A percentile compares a stretch with the other conserved stretches of the same genome.
These are phyloP conservation scores for Jatropha podagrica DNA, from an alignment of 441 rosid species.

Conservation along the genomic window DNA sequence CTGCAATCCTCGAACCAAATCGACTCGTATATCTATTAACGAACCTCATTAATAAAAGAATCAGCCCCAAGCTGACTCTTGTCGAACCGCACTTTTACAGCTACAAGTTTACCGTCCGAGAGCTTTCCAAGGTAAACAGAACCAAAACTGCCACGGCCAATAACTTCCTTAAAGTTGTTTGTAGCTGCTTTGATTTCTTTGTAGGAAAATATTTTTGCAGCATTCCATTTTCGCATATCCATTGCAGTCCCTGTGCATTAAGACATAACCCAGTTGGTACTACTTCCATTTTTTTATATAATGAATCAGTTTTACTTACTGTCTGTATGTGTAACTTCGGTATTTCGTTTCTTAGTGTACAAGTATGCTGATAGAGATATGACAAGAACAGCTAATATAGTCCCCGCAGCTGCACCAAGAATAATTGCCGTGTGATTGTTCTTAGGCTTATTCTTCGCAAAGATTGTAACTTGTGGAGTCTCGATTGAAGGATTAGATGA, in stretches of 20 bases:
- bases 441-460: slow-evolving; percentile 44
- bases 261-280: slow-evolving; percentile 21
- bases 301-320: slow-evolving; percentile 42
- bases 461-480: slow-evolving; percentile 75
- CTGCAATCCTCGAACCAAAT: too few relatives aligned
- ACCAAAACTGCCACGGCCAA: slow-evolving; percentile 93
- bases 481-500: slow-evolving; percentile 65
- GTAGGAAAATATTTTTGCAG: slow-evolving; percentile 70
- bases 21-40: background rate
- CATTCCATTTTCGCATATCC: slow-evolving; percentile 81
- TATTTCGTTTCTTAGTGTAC: slow-evolving; percentile 44
- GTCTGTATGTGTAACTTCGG: slow-evolving; percentile 37
- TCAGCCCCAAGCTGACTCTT: slow-evolving; percentile 87
- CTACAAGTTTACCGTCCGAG: slow-evolving; percentile 69
- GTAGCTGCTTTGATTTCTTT: slow-evolving; percentile 85
- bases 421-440: slow-evolving; percentile 44
- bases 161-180: slow-evolving; percentile 70
- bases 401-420: slow-evolving; percentile 62
- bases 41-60: slow-evolving; percentile 89
- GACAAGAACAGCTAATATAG: slow-evolving; percentile 46
- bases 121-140: slow-evolving; percentile 87
- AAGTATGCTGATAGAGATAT: slow-evolving; percentile 38
- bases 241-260: slow-evolving; percentile 41
- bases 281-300: background rate
- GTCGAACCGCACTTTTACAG: slow-evolving; percentile 88